Conservation (phyloP, 257 asterid species). For the Solanum habrochaites region DNA sequence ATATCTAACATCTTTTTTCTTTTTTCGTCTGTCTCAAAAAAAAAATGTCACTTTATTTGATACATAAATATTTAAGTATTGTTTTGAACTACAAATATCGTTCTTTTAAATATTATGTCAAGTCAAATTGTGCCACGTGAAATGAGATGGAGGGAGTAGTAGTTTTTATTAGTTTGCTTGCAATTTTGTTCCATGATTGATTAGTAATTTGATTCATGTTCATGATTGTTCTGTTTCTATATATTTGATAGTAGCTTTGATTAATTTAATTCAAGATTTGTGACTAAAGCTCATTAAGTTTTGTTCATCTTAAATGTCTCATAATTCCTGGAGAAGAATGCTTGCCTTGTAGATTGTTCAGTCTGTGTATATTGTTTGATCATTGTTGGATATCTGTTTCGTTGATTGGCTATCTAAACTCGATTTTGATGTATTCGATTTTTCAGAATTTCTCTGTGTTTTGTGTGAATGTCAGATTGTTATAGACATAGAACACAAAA, state of each 20-base stretch:
- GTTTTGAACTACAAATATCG: background rate
- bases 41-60: accelerated
- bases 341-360: background rate
- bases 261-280: background rate
- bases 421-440: background rate
- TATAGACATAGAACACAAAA: background rate
- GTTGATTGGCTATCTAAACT: background rate
- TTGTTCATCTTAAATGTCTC: background rate
- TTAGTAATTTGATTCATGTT: background rate
- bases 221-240: background rate
- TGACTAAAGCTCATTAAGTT: background rate
- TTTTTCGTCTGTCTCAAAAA: background rate
- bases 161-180: background rate
- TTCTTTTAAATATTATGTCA: background rate
- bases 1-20: accelerated
- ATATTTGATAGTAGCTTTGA: background rate
- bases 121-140: background rate
- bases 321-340: background rate
- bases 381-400: background rate
- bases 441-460: background rate
- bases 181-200: background rate
- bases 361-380: background rate
- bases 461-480: background rate
- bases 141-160: background rate
- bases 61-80: accelerated